Evolutionary conservation across 2,329 filamentous ascomycete species (phyloP).

Genomic region (Penicillium sp.): DNA sequence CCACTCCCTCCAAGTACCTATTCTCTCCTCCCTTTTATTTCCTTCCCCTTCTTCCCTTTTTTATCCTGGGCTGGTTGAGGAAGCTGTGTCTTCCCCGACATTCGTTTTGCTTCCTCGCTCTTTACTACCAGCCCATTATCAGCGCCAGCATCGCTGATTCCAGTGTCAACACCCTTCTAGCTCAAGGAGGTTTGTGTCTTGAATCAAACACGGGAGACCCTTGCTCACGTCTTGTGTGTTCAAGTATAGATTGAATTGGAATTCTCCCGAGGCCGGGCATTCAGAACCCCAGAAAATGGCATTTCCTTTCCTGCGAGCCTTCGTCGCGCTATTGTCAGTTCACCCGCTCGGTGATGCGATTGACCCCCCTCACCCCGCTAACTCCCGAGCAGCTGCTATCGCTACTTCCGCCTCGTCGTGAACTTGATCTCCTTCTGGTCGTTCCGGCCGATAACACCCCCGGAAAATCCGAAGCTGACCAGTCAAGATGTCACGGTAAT

Average conservation of each 20-base stretch:
- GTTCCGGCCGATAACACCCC: constrained; percentile 81
- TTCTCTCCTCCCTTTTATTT: constrained; percentile 15
- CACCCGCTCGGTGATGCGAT: not conserved
- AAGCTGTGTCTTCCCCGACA: constrained; percentile 26
- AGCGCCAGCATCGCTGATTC: not conserved
- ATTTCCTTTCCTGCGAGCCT: constrained; percentile 41
- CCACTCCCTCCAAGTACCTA: constrained; percentile 13
- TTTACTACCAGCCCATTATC: constrained; percentile 8
- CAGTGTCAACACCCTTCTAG: not conserved
- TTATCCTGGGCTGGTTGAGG: constrained; percentile 22
- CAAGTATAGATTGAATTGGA: not conserved
- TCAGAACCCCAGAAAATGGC: constrained; percentile 27
- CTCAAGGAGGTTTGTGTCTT: not conserved
- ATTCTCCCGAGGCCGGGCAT: not conserved
- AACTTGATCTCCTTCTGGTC: constrained; percentile 83
- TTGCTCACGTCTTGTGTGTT: not conserved
- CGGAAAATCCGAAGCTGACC: constrained; percentile 74
- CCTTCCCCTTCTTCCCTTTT: constrained; percentile 14
- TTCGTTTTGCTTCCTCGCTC: constrained; percentile 20
- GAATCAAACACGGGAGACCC: not conserved
- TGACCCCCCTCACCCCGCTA: not conserved
- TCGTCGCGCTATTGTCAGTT: constrained; percentile 43
- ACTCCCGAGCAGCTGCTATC: constrained; percentile 66
- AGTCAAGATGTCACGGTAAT: constrained; percentile 88
- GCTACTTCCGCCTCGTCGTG: constrained; percentile 80